These are phyloP conservation scores for Metschnikowia dekortorum DNA, from an alignment of 805 yeast genomes.

Conservation along the genomic window DNA sequence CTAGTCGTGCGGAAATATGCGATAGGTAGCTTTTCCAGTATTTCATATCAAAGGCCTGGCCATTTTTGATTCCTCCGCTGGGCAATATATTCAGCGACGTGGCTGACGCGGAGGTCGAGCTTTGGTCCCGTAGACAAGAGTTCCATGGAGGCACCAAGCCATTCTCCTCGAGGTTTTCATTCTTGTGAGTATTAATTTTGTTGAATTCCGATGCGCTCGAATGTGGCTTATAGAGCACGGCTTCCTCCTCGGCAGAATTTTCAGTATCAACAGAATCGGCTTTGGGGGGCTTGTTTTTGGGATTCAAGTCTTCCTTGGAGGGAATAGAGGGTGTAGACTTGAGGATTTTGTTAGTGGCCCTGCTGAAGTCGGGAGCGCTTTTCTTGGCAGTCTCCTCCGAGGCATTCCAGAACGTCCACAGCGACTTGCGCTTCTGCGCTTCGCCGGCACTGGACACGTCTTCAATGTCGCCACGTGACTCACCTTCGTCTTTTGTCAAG, in stretches of 20 bases:
- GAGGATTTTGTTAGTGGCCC: conserved; percentile 29
- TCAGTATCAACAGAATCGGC: conserved; percentile 5
- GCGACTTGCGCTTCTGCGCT: conserved; percentile 19
- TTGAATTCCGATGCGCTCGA: conserved; percentile 36
- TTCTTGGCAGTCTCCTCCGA: conserved; percentile 3
- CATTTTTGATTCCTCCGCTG: conserved; percentile 18
- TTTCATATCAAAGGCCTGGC: conserved; percentile 26
- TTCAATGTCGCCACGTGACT: conserved; percentile 11
- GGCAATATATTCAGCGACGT: conserved; percentile 19
- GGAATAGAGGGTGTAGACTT: conserved; percentile 29
- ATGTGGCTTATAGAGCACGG: conserved; percentile 43
- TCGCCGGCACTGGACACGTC: background rate
- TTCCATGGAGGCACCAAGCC: conserved; percentile 42
- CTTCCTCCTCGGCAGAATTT: conserved; percentile 27
- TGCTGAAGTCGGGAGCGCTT: conserved; percentile 4
- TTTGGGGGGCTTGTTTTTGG: conserved; percentile 7
- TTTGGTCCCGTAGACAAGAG: conserved; percentile 30
- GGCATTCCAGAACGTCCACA: conserved; percentile 37
- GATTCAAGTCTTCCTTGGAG: conserved; percentile 12
- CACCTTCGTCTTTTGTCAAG: conserved; percentile 8
- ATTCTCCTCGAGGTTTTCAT: conserved; percentile 39
- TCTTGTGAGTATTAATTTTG: conserved; percentile 41
- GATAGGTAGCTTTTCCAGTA: conserved; percentile 34
- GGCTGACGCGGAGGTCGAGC: conserved; percentile 10
- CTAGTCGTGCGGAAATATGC: conserved; percentile 32